Conservation (phyloP, 2,329 filamentous ascomycete genomes). For the Sclerotinia trifoliorum region DNA sequence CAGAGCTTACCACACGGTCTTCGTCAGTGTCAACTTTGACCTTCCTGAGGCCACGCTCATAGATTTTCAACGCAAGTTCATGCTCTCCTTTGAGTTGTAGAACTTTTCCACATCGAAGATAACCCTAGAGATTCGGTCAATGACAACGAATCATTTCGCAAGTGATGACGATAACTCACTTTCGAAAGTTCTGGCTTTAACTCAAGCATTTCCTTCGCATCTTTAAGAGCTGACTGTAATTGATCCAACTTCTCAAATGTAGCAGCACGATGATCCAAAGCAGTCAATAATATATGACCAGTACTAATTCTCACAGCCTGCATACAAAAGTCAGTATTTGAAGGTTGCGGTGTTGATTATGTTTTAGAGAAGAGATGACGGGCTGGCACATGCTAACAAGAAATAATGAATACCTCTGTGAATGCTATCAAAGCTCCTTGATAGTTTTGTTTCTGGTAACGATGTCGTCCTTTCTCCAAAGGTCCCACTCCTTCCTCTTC, state of each 20-base stretch:
- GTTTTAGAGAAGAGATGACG: not conserved
- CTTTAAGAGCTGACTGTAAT: constrained; percentile 35
- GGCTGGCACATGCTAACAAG: not conserved
- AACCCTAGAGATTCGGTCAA: constrained; percentile 33
- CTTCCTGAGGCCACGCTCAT: constrained; percentile 39
- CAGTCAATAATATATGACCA: constrained; percentile 34
- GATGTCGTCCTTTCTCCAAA: constrained; percentile 34
- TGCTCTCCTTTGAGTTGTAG: constrained; percentile 36
- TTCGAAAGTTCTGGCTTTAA: constrained; percentile 37
- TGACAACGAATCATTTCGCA: not conserved
- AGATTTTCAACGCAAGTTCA: constrained; percentile 39
- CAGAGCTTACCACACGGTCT: constrained; percentile 33
- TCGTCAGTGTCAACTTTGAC: constrained; percentile 38
- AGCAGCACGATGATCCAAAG: constrained; percentile 41
- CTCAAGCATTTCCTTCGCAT: constrained; percentile 40
- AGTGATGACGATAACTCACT: constrained; percentile 23
- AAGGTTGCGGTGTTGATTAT: not conserved
- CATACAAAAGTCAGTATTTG: constrained; percentile 14
- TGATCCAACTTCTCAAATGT: constrained; percentile 39
- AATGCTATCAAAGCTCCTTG: constrained; percentile 34
- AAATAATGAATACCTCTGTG: constrained; percentile 29
- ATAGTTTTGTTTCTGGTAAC: constrained; percentile 38
- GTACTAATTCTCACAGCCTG: constrained; percentile 35
- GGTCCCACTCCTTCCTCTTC: constrained; percentile 34
- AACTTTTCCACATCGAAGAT: constrained; percentile 40